Base-by-base conservation (phyloP, 106 monocot genomes). In the Narthecium ossifragum region DNA sequence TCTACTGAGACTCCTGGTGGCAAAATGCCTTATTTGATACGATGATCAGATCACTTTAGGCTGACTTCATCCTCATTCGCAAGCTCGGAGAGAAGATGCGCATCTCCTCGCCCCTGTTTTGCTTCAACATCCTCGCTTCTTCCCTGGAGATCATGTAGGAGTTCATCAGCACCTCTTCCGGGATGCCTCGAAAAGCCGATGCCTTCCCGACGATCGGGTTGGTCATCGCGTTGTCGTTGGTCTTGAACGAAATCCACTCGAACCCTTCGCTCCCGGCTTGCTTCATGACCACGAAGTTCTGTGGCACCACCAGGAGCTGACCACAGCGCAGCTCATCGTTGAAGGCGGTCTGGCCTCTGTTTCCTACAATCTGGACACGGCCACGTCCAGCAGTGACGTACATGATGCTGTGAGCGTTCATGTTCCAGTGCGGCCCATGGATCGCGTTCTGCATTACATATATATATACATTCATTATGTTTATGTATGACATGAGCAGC, bases 241-340 rank as follows among this genome's bases (percentile, higher is more conserved):
- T 79, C 62, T 68, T 71, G 79, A 78, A 74, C 14, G 78, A 71
- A 3, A 70, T 51, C 70, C 75, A 84, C 57, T 73, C 51, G 63
- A 85, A 76, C 2, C 65, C 76, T 6, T 74, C 68, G 46, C 43
- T 43, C 9, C 28, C 40, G 1, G 80, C 85, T 26, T 62, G 52
- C 63, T 53, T 70, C 34, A 74, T 21, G 34, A 74, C 81, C 11
- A n/a, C 74, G 24, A 59, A 86, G 63, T 77, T 77, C 63, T 78
- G 80, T 4, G 85, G 85, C 11, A 81, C 52, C 6, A 86, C 36
- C 20, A 86, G 21, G 8, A 86, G 48, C 60, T 81, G 80, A 1
- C 71, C 74, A 0, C 33, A 59, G 7, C 61, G 57, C 11, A 78
- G 71, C 55, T 66, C 66, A n/a, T 62, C 61, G 30, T 72, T 62